Evolutionary conservation across 768 basidiomycete species (phyloP).

Genomic region (Pleurotus tuoliensis): DNA sequence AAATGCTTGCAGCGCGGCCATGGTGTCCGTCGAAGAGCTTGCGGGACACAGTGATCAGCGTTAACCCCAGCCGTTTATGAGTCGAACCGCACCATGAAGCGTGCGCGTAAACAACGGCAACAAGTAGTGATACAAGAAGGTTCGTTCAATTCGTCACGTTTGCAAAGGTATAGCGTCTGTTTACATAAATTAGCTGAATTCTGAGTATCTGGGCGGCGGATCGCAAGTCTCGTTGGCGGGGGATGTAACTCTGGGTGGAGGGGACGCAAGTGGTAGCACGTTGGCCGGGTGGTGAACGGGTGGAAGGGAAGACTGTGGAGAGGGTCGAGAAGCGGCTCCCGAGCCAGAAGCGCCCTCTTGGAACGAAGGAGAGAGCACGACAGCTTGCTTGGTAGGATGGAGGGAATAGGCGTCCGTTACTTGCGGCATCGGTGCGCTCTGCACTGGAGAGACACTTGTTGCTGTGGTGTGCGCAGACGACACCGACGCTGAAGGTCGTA

Average conservation of each 20-base stretch:
- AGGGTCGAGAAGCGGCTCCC: not conserved
- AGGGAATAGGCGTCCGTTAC: not conserved
- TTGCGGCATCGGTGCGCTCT: not conserved
- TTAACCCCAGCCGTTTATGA: too few species aligned
- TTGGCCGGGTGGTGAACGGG: not conserved
- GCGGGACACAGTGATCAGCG: too few species aligned
- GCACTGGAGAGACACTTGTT: not conserved
- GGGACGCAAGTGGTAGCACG: not conserved
- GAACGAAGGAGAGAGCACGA: not conserved
- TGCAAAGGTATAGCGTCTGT: too few species aligned
- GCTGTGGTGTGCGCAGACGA: not conserved
- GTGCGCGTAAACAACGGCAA: too few species aligned
- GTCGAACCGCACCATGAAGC: too few species aligned
- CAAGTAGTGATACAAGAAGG: too few species aligned
- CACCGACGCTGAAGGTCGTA: not conserved
- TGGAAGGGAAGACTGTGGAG: not conserved
- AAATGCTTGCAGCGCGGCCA: too few species aligned
- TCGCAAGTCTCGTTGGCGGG: not conserved
- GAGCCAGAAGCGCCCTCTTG: constrained; percentile 2
- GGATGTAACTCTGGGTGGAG: constrained; percentile 2
- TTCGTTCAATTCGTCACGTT: too few species aligned
- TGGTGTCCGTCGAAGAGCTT: too few species aligned
- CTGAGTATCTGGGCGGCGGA: constrained; percentile 3
- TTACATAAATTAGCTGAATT: not conserved
- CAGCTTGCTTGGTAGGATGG: not conserved